Conservation (phyloP, 345 rosid genomes). For the Salix caprea region DNA sequence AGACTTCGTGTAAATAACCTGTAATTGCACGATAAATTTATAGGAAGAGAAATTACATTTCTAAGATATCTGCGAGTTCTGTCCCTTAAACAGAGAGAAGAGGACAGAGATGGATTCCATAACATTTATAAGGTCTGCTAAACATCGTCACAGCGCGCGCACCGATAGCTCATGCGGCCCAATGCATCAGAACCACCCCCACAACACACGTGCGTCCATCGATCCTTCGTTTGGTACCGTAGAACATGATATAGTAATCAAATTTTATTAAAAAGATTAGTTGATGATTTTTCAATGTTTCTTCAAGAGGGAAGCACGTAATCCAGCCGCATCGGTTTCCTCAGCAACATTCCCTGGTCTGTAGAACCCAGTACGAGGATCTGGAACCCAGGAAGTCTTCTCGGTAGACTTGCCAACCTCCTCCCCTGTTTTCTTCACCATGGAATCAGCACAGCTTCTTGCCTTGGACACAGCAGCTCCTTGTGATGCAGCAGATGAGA, state of each 20-base stretch:
- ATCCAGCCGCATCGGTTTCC: constrained; percentile 66
- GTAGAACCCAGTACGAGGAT: constrained; percentile 81
- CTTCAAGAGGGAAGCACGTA: constrained; percentile 62
- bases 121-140: too few relatives aligned
- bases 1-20: not conserved
- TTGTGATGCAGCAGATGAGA: constrained; percentile 8
- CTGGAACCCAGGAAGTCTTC: constrained; percentile 73
- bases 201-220: not conserved
- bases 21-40: not conserved
- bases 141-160: not conserved
- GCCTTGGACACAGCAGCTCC: constrained; percentile 21
- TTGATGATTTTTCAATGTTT: constrained; percentile 15
- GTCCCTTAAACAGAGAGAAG: not conserved
- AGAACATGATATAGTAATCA: not conserved
- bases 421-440: constrained; percentile 46
- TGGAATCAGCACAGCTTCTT: constrained; percentile 14
- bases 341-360: constrained; percentile 61
- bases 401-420: constrained; percentile 38
- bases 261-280: not conserved
- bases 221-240: not conserved
- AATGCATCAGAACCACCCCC: not conserved
- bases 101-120: not conserved
- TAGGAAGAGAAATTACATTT: not conserved
- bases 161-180: not conserved
- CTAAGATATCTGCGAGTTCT: not conserved